Evolutionary conservation across 805 yeast genomes (phyloP).

Genomic region (Starmera pachycereana): DNA sequence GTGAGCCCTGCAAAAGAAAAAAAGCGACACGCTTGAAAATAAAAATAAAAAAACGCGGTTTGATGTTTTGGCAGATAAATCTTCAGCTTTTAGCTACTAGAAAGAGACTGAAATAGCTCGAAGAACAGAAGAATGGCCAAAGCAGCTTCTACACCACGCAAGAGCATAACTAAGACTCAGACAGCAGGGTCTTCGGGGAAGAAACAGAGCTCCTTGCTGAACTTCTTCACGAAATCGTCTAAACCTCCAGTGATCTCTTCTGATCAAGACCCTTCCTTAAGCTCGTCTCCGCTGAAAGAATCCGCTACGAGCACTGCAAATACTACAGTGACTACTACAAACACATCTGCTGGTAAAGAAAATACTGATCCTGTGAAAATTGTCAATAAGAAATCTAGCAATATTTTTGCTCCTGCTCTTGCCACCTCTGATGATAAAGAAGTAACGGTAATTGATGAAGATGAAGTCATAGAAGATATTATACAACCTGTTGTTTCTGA

Average conservation of each 20-base stretch:
- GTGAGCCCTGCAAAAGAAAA: too few species aligned
- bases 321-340: background rate
- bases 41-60: too few species aligned
- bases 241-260: conserved; percentile 1
- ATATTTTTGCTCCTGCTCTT: background rate
- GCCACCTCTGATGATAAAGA: background rate
- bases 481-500: too few species aligned
- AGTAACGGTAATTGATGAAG: background rate
- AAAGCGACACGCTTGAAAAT: too few species aligned
- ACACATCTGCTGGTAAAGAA: background rate
- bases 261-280: conserved; percentile 2
- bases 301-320: too few species aligned
- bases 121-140: too few species aligned
- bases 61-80: too few species aligned
- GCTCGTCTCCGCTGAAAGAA: conserved; percentile 5
- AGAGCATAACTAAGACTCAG: too few species aligned
- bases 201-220: conserved; percentile 8
- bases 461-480: background rate
- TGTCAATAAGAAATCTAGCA: background rate
- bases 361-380: background rate
- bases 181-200: background rate
- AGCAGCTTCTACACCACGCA: background rate
- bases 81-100: too few species aligned
- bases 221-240: conserved; percentile 6
- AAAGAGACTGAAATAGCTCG: too few species aligned